phyloP scores from a whole-genome alignment of 129 eudicot genomes.

The Flaveria robusta region DNA sequence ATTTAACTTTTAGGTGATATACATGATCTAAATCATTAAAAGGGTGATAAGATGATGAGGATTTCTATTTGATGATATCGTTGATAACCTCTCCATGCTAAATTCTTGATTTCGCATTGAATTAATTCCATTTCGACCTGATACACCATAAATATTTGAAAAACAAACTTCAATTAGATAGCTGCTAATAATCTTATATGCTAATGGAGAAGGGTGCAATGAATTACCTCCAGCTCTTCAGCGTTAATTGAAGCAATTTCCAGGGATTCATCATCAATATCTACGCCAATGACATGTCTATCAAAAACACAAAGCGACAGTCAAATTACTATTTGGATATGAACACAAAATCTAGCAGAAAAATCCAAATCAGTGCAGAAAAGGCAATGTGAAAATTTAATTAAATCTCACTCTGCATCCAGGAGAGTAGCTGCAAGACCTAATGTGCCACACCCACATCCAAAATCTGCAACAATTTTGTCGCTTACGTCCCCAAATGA shows the following conservation, averaged over 20 bases:
- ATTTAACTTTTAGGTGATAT: too few relatives aligned
- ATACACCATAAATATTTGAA: conserved; percentile 30
- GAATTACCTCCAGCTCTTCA: conserved; percentile 79
- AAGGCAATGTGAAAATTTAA: not conserved
- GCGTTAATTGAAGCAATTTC: conserved; percentile 81
- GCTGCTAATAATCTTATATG: conserved; percentile 2
- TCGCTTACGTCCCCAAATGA: conserved; percentile 67
- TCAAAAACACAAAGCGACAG: conserved; percentile 25
- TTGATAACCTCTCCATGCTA: conserved; percentile 73
- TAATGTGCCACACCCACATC: conserved; percentile 98
- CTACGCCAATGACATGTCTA: conserved; percentile 81
- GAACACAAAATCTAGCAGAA: not conserved
- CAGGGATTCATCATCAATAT: conserved; percentile 79
- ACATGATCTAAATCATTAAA: not conserved
- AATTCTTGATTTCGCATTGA: conserved; percentile 65
- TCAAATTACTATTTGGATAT: not conserved
- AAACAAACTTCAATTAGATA: conserved; percentile 1
- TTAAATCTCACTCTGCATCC: conserved; percentile 73
- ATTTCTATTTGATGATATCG: too few relatives aligned
- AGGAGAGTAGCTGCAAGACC: conserved; percentile 92
- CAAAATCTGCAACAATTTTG: conserved; percentile 95
- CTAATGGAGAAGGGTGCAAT: conserved; percentile 8
- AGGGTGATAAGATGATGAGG: not conserved
- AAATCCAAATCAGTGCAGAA: not conserved
- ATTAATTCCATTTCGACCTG: conserved; percentile 74